Evolutionary conservation across 192 early-diverging fungal species (phyloP), one percentile per base, ranked within the genome.

Genomic region (Backusella mclennaniae): DNA sequence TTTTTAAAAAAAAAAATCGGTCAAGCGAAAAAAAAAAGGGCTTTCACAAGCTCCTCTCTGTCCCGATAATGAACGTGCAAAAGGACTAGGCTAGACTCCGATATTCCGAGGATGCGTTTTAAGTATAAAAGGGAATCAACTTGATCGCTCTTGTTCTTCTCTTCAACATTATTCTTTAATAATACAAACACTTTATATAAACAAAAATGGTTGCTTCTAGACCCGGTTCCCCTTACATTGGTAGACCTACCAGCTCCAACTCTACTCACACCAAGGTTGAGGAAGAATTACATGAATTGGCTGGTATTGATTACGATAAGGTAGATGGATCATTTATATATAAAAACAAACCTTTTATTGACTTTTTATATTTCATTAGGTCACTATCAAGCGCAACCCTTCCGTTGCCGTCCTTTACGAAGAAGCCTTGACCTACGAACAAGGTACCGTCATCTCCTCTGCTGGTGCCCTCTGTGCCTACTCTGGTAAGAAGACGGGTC

Each of bases 401-500:
- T 44, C 42, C 14, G 42, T 44, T 44, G 42, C 42, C 42, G 42
- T 44, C 15, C 42, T 44, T 44, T 44, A 44, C 42, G 42, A 44
- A 44, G 42, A 44, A 44, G 42, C 42, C 14, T 44, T 44, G 42
- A 84, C 83, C 73, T 83, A 92, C 85, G 95, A 97, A 85, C 71
- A 74, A 15, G 96, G 96, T 33, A 93, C 96, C 29, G 91, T 87
- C 77, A 86, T 98, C 76, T 96, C 96, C 44, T 91, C 94, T 11
- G 79, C 91, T 71, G 96, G 96, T 68, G 96, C 96, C 14, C 90
- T 98, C 69, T 92, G 93, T 70, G 91, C 96, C 35, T 89, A 87
- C 75, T 97, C 95, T 5, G 96, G 95, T 67, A 87, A 88, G 75
- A 98, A 98, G 89, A 97, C 89, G 26, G 93, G 96, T 35, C 92